A percentile compares a stretch with the other conserved stretches of the same genome.
Evolutionary conservation across 257 asterid species (phyloP).

Genomic region (Sherardia arvensis): DNA sequence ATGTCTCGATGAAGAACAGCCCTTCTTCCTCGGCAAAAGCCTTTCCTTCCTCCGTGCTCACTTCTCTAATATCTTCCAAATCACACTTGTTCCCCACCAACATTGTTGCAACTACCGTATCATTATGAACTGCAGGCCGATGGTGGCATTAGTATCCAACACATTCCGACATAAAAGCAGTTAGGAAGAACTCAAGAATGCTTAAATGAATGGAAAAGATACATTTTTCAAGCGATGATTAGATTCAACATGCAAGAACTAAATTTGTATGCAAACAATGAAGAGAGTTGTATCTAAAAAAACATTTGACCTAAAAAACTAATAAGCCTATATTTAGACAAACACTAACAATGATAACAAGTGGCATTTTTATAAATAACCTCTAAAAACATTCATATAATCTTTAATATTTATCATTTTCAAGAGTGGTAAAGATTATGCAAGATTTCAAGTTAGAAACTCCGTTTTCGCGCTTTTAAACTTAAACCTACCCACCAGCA

Average conservation of each 20-base stretch:
- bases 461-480: background rate
- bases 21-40: slow-evolving; percentile 56
- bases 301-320: background rate
- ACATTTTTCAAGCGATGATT: too few species aligned
- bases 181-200: background rate
- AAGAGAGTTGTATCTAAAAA: background rate
- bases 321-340: background rate
- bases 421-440: background rate
- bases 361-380: background rate
- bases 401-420: background rate
- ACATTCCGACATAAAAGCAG: background rate
- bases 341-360: too few species aligned
- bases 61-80: slow-evolving; percentile 54
- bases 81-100: slow-evolving; percentile 70
- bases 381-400: background rate
- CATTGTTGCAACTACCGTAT: slow-evolving; percentile 55
- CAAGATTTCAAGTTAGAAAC: background rate
- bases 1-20: slow-evolving; percentile 60
- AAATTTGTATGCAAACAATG: background rate
- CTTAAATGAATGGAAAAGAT: background rate
- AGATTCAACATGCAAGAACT: background rate
- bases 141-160: background rate
- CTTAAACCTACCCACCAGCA: background rate
- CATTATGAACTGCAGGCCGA: slow-evolving; percentile 50
- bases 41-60: slow-evolving; percentile 58